phyloP scores from a whole-genome alignment of 1,284 basidiomycete genomes.

The Somion occarium region DNA sequence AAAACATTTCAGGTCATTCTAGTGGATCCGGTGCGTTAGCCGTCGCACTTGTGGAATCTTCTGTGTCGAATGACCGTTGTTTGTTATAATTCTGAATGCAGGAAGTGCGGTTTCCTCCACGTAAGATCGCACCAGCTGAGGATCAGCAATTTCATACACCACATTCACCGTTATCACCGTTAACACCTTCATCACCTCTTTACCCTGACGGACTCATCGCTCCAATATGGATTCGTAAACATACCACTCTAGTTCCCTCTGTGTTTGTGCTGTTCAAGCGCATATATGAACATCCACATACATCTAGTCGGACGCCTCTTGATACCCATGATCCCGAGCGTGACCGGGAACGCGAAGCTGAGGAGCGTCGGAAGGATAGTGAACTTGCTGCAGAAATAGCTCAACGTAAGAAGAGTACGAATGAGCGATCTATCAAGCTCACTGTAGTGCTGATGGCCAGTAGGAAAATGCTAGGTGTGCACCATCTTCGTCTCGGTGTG shows the following conservation, averaged over 20 bases:
- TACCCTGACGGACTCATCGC: conserved; percentile 94
- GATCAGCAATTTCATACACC: conserved; percentile 47
- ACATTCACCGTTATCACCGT: conserved; percentile 88
- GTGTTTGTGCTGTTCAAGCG: conserved; percentile 90
- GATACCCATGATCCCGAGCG: conserved; percentile 47
- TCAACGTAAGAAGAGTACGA: conserved; percentile 70
- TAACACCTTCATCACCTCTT: conserved; percentile 83
- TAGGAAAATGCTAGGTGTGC: conserved; percentile 73
- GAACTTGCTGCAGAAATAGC: conserved; percentile 78
- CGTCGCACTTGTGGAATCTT: no score
- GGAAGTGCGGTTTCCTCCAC: conserved; percentile 79
- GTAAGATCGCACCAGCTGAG: conserved; percentile 63
- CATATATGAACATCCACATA: conserved; percentile 62
- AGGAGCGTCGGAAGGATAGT: conserved; percentile 70
- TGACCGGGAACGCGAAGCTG: conserved; percentile 52
- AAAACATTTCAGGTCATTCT: conserved; percentile 77
- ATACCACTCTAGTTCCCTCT: conserved; percentile 84
- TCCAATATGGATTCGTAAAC: conserved; percentile 96
- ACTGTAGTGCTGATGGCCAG: conserved; percentile 94
- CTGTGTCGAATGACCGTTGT: background rate
- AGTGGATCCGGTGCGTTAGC: conserved; percentile 66
- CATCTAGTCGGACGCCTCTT: conserved; percentile 43
- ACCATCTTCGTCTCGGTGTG: background rate
- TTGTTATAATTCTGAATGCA: conserved; percentile 20
- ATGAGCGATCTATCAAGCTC: conserved; percentile 88